phyloP scores from a whole-genome alignment of 2,329 filamentous ascomycete genomes.

The Diplodia seriata region DNA sequence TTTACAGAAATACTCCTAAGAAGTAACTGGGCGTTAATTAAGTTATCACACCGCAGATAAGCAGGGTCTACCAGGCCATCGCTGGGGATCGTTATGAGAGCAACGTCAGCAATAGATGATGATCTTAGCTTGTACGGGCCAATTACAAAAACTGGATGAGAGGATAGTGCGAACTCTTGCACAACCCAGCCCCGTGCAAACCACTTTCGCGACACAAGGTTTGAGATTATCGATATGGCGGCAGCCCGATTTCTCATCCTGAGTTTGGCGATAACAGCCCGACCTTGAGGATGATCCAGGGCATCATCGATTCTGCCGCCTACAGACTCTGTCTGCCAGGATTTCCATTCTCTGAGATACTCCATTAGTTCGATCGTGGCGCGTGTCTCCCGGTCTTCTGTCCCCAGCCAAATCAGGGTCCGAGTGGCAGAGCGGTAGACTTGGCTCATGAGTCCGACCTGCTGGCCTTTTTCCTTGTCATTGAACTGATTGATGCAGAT shows the following conservation, averaged over 20 bases:
- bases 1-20: too few relatives aligned
- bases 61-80: too few relatives aligned
- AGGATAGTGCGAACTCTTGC: neutral
- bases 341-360: neutral
- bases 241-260: neutral
- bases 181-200: neutral
- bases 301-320: neutral
- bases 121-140: neutral
- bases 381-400: neutral
- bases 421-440: slow-evolving; percentile 26
- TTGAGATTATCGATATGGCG: neutral
- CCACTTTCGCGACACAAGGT: neutral
- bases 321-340: neutral
- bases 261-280: neutral
- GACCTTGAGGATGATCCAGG: neutral
- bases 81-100: too few relatives aligned
- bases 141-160: neutral
- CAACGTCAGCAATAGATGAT: too few relatives aligned
- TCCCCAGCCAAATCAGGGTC: slow-evolving; percentile 34
- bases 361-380: neutral
- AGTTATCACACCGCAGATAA: accelerated
- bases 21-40: too few relatives aligned
- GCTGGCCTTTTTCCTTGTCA: slow-evolving; percentile 21
- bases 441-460: slow-evolving; percentile 28
- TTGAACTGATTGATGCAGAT: slow-evolving; percentile 34